Percentiles rank a stretch among this genome's conserved stretches.
phyloP scores from a whole-genome alignment of 225 moss, liverwort and hornwort species.

The Lunularia cruciata region DNA sequence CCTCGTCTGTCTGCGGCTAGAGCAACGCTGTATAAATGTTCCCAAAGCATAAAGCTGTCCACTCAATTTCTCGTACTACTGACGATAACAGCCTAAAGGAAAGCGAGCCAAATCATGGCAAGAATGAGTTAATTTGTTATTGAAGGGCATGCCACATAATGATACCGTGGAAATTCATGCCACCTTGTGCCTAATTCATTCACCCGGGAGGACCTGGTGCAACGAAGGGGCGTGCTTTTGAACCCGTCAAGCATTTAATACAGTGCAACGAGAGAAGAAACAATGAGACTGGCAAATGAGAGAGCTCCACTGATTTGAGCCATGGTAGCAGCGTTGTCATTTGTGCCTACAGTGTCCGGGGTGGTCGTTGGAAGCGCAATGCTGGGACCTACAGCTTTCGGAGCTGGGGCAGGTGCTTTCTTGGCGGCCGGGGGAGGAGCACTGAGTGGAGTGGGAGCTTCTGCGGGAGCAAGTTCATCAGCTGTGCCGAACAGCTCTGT shows the following conservation, averaged over 20 bases:
- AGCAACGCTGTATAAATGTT: too few relatives aligned
- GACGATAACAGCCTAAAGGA: background rate
- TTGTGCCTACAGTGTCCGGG: background rate
- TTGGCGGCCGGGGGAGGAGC: background rate
- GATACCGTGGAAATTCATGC: background rate
- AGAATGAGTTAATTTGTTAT: constrained; percentile 4
- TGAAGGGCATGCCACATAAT: background rate
- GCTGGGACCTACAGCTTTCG: background rate
- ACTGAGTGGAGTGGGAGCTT: constrained; percentile 7
- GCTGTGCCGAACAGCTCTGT: constrained; percentile 36
- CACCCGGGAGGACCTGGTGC: background rate
- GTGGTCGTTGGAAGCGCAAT: background rate
- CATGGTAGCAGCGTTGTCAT: constrained; percentile 1
- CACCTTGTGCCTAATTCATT: background rate
- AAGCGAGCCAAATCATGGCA: constrained; percentile 13
- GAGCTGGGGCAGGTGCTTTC: background rate
- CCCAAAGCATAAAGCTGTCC: too few relatives aligned
- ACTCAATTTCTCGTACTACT: background rate
- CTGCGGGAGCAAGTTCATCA: constrained; percentile 15
- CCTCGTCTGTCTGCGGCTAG: too few relatives aligned
- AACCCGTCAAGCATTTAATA: background rate
- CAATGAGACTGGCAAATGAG: background rate
- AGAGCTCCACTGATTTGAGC: constrained; percentile 1
- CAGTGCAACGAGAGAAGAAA: constrained; percentile 1
- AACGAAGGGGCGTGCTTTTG: too few relatives aligned